phyloP scores from a whole-genome alignment of 768 basidiomycete genomes.

The Amanita polypyramis region DNA sequence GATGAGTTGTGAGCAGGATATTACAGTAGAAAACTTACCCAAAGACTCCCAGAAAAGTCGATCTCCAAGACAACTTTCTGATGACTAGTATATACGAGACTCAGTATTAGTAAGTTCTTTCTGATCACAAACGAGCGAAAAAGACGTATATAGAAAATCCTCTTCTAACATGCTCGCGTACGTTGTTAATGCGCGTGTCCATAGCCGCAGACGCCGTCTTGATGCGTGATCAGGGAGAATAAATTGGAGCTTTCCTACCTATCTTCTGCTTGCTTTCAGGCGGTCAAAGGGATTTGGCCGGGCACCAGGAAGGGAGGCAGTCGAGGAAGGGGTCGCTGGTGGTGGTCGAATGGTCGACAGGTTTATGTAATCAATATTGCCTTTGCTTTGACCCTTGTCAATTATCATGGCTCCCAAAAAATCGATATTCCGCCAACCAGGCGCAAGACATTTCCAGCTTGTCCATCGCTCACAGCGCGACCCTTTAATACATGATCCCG shows the following conservation, averaged over 20 bases:
- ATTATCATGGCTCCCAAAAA: conserved; percentile 56
- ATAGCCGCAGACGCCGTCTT: conserved; percentile 19
- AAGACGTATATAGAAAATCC: conserved; percentile 85
- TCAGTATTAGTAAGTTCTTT: conserved; percentile 17
- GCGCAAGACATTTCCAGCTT: conserved; percentile 89
- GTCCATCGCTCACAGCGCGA: conserved; percentile 95
- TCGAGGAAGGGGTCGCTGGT: conserved; percentile 7
- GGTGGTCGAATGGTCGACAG: conserved; percentile 15
- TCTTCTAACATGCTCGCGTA: conserved; percentile 71
- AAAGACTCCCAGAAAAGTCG: conserved; percentile 80
- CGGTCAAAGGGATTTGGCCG: not conserved
- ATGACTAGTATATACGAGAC: conserved; percentile 68
- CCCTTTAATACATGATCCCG: conserved; percentile 89
- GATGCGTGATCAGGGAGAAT: conserved; percentile 19
- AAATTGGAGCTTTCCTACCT: conserved; percentile 11
- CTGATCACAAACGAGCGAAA: conserved; percentile 15
- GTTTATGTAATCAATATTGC: conserved; percentile 25
- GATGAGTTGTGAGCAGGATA: conserved; percentile 10
- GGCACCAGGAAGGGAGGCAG: not conserved
- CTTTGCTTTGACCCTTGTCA: conserved; percentile 15
- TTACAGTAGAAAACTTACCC: conserved; percentile 39
- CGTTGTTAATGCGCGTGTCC: conserved; percentile 47
- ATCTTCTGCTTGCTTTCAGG: not conserved
- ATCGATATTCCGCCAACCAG: conserved; percentile 85
- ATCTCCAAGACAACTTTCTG: conserved; percentile 94